phyloP scores from a whole-genome alignment of 78 protist species.

The Creolimax fragrantissima region DNA sequence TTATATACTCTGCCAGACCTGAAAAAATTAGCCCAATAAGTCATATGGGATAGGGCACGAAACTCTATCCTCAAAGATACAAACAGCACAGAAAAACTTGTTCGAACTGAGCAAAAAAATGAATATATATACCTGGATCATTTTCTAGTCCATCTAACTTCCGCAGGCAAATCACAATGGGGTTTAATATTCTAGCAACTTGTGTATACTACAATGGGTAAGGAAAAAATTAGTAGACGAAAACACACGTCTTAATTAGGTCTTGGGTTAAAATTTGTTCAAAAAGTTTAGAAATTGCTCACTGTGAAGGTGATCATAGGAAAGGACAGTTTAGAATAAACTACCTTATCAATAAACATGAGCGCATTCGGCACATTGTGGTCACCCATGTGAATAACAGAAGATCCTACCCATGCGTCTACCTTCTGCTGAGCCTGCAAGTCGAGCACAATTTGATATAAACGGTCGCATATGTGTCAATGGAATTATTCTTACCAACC shows the following conservation, averaged over 20 bases:
- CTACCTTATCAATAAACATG: slow-evolving; percentile 88
- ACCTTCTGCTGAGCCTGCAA: slow-evolving; percentile 42
- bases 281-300: too few species aligned
- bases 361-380: slow-evolving; percentile 92
- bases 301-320: too few species aligned
- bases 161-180: slow-evolving; percentile 52
- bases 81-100: too few species aligned
- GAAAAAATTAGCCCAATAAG: neutral
- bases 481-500: too few species aligned
- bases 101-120: too few species aligned
- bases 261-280: too few species aligned
- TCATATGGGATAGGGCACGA: too few species aligned
- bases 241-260: neutral
- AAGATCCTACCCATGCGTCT: slow-evolving; percentile 84
- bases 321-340: too few species aligned
- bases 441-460: too few species aligned
- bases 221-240: neutral
- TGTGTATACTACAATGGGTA: slow-evolving; percentile 38
- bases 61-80: too few species aligned
- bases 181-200: slow-evolving; percentile 59
- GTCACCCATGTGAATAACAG: slow-evolving; percentile 90
- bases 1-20: slow-evolving; percentile 5
- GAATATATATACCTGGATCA: slow-evolving; percentile 14
- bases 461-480: too few species aligned
- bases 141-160: neutral